A percentile compares a stretch with the other conserved stretches of the same genome.
These are phyloP conservation scores for Rhododendron ferrugineum DNA, from an alignment of 148 eudicot genomes.

Conservation along the genomic window DNA sequence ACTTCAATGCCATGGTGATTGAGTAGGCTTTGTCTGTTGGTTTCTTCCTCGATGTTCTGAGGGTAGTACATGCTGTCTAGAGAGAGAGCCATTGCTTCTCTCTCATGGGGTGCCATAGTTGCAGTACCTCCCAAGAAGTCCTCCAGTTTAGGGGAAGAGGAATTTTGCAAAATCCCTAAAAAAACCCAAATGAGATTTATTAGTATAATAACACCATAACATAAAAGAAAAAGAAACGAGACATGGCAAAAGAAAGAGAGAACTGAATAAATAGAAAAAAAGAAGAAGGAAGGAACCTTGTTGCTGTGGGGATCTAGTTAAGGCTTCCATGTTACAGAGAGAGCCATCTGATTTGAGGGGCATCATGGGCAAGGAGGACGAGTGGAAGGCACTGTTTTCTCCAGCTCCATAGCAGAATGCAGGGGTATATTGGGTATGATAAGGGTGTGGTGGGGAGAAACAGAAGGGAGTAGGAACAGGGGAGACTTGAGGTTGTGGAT, in stretches of 20 bases:
- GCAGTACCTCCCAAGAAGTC: slow-evolving; percentile 67
- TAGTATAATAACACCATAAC: not conserved
- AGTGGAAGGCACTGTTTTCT: slow-evolving; percentile 31
- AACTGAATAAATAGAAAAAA: not conserved
- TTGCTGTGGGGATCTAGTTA: slow-evolving; percentile 34
- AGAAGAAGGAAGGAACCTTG: slow-evolving; percentile 46
- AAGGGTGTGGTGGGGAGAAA: slow-evolving; percentile 19
- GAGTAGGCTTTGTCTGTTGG: slow-evolving; percentile 10
- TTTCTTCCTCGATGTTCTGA: slow-evolving; percentile 24
- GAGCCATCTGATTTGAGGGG: slow-evolving; percentile 92
- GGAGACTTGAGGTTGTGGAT: slow-evolving; percentile 6
- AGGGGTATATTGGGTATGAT: slow-evolving; percentile 20
- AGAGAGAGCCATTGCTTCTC: slow-evolving; percentile 38
- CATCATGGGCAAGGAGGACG: slow-evolving; percentile 53
- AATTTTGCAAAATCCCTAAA: slow-evolving; percentile 49
- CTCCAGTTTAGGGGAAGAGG: slow-evolving; percentile 71
- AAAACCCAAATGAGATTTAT: not conserved
- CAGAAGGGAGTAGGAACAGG: slow-evolving; percentile 27
- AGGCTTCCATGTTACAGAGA: slow-evolving; percentile 53
- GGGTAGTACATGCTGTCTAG: slow-evolving; percentile 51
- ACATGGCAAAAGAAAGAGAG: not conserved
- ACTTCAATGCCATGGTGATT: slow-evolving; percentile 2
- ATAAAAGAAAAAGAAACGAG: not conserved
- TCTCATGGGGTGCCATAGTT: slow-evolving; percentile 37
- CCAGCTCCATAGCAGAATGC: slow-evolving; percentile 41